These are phyloP conservation scores for Dactylonectria macrodidyma DNA, from an alignment of 2,329 filamentous ascomycete species.

Conservation along the genomic window DNA sequence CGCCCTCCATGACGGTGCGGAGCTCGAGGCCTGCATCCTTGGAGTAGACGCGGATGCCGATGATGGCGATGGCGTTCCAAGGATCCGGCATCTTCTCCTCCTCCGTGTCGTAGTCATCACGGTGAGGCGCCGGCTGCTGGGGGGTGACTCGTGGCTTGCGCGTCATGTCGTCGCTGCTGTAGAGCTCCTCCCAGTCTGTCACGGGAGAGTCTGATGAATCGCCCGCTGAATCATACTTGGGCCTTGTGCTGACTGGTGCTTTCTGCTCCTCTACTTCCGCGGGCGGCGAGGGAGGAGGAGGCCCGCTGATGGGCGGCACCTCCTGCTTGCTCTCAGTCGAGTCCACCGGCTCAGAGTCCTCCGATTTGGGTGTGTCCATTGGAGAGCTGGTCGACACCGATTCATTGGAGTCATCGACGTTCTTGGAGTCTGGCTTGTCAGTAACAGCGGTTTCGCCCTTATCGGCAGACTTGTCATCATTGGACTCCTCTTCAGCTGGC, in stretches of 20 bases:
- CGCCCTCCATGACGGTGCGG: slow-evolving; percentile 70
- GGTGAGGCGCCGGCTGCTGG: slow-evolving; percentile 51
- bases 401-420: slow-evolving; percentile 41
- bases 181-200: slow-evolving; percentile 72
- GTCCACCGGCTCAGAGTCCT: slow-evolving; percentile 43
- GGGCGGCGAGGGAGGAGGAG: slow-evolving; percentile 36
- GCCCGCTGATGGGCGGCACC: slow-evolving; percentile 49
- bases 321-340: slow-evolving; percentile 52
- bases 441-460: slow-evolving; percentile 28
- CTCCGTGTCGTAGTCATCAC: slow-evolving; percentile 65
- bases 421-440: slow-evolving; percentile 33
- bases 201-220: slow-evolving; percentile 74
- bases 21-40: slow-evolving; percentile 69
- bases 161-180: slow-evolving; percentile 71
- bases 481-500: slow-evolving; percentile 38
- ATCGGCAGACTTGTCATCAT: slow-evolving; percentile 29
- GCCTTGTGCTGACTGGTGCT: slow-evolving; percentile 40
- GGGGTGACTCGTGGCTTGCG: slow-evolving; percentile 63
- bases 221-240: slow-evolving; percentile 62
- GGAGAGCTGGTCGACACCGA: slow-evolving; percentile 53
- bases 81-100: slow-evolving; percentile 70
- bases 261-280: slow-evolving; percentile 32
- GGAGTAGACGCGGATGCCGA: slow-evolving; percentile 74
- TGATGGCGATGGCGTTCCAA: slow-evolving; percentile 75
- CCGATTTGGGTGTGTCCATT: slow-evolving; percentile 51